Base-by-base conservation (phyloP, 331 rosid genomes). In the Telfairia occidentalis region DNA sequence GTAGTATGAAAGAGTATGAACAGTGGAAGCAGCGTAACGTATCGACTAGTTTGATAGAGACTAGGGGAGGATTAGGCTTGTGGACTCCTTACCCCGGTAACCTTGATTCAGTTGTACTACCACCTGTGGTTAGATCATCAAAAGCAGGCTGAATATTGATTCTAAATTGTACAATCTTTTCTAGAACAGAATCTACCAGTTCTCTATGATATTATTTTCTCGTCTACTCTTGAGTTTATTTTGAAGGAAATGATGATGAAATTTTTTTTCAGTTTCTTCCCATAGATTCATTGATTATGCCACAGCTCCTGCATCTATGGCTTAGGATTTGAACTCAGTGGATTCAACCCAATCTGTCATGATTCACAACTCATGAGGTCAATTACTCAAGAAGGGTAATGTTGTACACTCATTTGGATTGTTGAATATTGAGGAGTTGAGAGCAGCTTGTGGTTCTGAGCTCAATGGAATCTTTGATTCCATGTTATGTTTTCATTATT, bases 41-140 rank as follows among this genome's bases (percentile, higher is more conserved):
- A 1, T 76, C 77, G 15, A 85, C 76, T 23, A 83, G 73, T 78
- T 74, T 85, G 86, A 21, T 85, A 80, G 97, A 95, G 82, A 91
- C 85, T 80, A 81, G 90, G 79, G 99, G 97, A 70, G 99, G 99
- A 42, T 84, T 88, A 84, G 99, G 99, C 45, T 83, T 95, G 90
- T 95, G 89, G 86, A 91, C 96, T 65, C 92, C 92, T 15, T 95
- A 92, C 82, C 99, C 99, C 5, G 93, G 81, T 24, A 81, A 92
- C 78, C 93, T 95, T 45, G 79, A 76, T 77, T 79, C 89, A 0
- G 96, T 92, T 80, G 89, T 78, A 79, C 87, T 92, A 52, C 97
- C 98, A n/a, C 21, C 79, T 67, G 89, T 90, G 74, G 80, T 85
- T 61, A 87, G 97, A 89, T 83, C 90, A 74, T 95, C 99, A 32